These are phyloP conservation scores for Przewalskia tangutica DNA, from an alignment of 257 asterid species.

Conservation along the genomic window DNA sequence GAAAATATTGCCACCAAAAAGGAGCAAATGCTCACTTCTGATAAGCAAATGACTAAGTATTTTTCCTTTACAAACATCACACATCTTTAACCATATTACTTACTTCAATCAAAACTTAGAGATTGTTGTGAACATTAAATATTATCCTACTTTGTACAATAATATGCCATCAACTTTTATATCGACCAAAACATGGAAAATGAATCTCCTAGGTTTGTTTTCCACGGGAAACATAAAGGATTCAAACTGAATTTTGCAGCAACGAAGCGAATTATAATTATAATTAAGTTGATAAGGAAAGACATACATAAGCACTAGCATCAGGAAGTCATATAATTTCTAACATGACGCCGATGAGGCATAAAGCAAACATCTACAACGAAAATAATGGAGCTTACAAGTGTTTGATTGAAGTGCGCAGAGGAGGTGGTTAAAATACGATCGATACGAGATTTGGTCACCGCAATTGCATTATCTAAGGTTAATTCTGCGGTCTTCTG, in stretches of 20 bases:
- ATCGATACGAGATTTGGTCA: conserved; percentile 61
- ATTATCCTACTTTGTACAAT: background rate
- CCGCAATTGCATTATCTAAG: conserved; percentile 48
- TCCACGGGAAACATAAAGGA: background rate
- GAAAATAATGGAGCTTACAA: conserved; percentile 29
- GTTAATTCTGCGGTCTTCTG: conserved; percentile 39
- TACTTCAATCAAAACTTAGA: background rate
- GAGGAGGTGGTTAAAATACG: conserved; percentile 69
- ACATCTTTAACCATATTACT: background rate
- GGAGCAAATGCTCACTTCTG: background rate
- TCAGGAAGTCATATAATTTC: background rate
- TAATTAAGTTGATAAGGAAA: background rate
- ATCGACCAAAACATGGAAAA: background rate
- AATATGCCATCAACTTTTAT: background rate
- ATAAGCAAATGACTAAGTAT: background rate
- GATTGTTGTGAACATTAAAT: background rate
- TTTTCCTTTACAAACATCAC: background rate
- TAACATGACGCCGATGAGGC: background rate
- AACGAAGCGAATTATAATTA: background rate
- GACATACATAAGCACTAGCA: too few relatives aligned
- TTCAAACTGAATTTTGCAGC: background rate
- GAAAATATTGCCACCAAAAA: background rate
- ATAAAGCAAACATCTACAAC: background rate
- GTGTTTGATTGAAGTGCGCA: conserved; percentile 69
- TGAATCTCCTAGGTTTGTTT: background rate